These are phyloP conservation scores for Sicyos edulis DNA, from an alignment of 306 rosid genomes.

Conservation along the genomic window DNA sequence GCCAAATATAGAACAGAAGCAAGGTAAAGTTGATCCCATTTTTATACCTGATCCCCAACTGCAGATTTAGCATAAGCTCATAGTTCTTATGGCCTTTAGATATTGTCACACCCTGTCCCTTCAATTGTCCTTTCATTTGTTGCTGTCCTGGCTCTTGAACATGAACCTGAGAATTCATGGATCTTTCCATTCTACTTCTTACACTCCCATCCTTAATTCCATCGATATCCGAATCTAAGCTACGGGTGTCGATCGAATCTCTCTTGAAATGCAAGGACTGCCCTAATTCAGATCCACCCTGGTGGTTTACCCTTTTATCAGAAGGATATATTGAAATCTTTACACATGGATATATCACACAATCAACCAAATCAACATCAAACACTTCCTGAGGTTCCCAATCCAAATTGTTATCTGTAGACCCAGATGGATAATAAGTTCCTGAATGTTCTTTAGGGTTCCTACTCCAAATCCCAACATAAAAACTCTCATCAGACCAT, in stretches of 20 bases:
- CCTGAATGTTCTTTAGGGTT: constrained; percentile 55
- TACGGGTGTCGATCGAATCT: constrained; percentile 36
- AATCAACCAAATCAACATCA: constrained; percentile 44
- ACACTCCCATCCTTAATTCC: constrained; percentile 28
- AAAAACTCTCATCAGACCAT: constrained; percentile 61
- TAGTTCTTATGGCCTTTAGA: constrained; percentile 86
- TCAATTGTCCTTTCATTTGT: constrained; percentile 38
- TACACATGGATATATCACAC: constrained; percentile 43
- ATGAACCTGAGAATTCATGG: constrained; percentile 31
- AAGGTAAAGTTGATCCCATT: not conserved
- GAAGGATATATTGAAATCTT: constrained; percentile 62
- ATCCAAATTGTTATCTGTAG: constrained; percentile 30
- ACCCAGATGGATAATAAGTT: constrained; percentile 51
- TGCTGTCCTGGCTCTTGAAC: constrained; percentile 30
- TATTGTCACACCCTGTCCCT: constrained; percentile 75
- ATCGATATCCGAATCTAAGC: constrained; percentile 32
- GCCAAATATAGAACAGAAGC: constrained; percentile 20
- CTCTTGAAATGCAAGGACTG: constrained; percentile 33
- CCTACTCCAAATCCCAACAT: constrained; percentile 70
- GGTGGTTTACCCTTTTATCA: constrained; percentile 38
- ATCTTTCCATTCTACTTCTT: constrained; percentile 27
- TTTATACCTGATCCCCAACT: constrained; percentile 89
- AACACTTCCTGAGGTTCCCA: constrained; percentile 71
- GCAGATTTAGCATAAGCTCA: constrained; percentile 96
- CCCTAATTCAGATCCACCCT: constrained; percentile 28